Conservation (phyloP, 1,139 yeast genomes). For the Blastobotrys capitulatus region DNA sequence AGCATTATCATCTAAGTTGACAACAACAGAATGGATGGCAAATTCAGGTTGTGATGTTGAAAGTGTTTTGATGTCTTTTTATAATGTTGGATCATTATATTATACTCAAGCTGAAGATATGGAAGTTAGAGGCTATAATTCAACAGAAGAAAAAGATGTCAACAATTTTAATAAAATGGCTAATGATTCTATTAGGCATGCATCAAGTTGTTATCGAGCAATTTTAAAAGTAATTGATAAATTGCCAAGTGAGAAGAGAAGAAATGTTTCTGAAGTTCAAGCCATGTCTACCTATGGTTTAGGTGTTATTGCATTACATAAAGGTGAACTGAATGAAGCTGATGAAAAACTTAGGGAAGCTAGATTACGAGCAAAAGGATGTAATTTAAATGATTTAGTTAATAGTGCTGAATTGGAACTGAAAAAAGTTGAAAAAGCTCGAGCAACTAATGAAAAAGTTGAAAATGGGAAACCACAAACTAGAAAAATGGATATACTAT, state of each 20-base stretch:
- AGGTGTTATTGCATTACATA: slow-evolving; percentile 69
- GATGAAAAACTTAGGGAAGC: slow-evolving; percentile 63
- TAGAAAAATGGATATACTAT: slow-evolving; percentile 23
- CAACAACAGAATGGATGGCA: slow-evolving; percentile 70
- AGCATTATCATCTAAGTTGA: slow-evolving; percentile 58
- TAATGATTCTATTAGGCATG: slow-evolving; percentile 20
- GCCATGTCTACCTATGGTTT: slow-evolving; percentile 81
- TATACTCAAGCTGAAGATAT: slow-evolving; percentile 66
- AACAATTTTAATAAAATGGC: slow-evolving; percentile 16
- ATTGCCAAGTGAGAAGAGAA: slow-evolving; percentile 41
- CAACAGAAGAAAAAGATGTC: slow-evolving; percentile 21
- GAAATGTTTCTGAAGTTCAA: slow-evolving; percentile 55
- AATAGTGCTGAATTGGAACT: slow-evolving; percentile 64
- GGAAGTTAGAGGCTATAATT: slow-evolving; percentile 44
- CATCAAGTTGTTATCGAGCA: slow-evolving; percentile 22
- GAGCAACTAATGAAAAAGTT: slow-evolving; percentile 24
- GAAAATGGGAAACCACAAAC: slow-evolving; percentile 16
- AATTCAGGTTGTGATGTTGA: slow-evolving; percentile 64
- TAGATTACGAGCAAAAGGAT: slow-evolving; percentile 60
- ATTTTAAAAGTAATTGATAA: slow-evolving; percentile 52
- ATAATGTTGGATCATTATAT: slow-evolving; percentile 66
- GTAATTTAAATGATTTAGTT: slow-evolving; percentile 60
- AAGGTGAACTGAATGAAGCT: slow-evolving; percentile 51
- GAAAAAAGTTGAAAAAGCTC: slow-evolving; percentile 39
- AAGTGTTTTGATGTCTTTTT: slow-evolving; percentile 55